Evolutionary conservation across 176 grass and related monocot species (phyloP).

Genomic region (Pontederia paniculata): DNA sequence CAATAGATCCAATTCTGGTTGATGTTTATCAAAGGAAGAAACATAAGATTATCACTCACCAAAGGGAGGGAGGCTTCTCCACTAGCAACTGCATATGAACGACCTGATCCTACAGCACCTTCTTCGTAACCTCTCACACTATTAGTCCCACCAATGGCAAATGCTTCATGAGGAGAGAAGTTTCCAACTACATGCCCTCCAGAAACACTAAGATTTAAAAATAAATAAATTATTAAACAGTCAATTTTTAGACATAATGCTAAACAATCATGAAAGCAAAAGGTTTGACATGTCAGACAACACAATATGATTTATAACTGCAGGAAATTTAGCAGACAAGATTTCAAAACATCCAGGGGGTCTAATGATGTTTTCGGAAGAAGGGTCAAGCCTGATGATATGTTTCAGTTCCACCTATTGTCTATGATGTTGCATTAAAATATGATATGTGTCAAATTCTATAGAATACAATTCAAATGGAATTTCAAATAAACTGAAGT

Average conservation of each 20-base stretch:
- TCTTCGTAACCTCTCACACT: conserved; percentile 97
- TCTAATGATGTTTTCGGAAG: too few species aligned
- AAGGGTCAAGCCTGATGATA: too few species aligned
- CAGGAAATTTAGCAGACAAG: too few species aligned
- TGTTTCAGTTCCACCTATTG: too few species aligned
- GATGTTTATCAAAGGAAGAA: neutral
- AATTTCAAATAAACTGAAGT: too few species aligned
- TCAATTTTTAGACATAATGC: conserved; percentile 6
- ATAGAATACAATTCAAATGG: neutral
- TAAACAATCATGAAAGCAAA: neutral
- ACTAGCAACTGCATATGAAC: conserved; percentile 67
- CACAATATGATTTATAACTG: too few species aligned
- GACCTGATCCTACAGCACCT: conserved; percentile 70
- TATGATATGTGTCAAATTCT: too few species aligned
- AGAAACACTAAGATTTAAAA: conserved; percentile 49
- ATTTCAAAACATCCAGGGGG: too few species aligned
- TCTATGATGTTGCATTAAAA: too few species aligned
- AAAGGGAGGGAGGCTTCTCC: conserved; percentile 72
- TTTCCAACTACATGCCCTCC: conserved; percentile 79
- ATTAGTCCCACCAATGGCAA: conserved; percentile 88
- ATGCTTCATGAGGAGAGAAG: conserved; percentile 88
- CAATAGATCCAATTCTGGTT: too few species aligned
- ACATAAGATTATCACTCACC: conserved; percentile 30
- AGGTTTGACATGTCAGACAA: conserved; percentile 10
- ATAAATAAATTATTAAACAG: conserved; percentile 18